A percentile compares a stretch with the other conserved stretches of the same genome.
These are phyloP conservation scores for Leccinum fuscescens DNA, from an alignment of 1,284 basidiomycete species.

Conservation along the genomic window DNA sequence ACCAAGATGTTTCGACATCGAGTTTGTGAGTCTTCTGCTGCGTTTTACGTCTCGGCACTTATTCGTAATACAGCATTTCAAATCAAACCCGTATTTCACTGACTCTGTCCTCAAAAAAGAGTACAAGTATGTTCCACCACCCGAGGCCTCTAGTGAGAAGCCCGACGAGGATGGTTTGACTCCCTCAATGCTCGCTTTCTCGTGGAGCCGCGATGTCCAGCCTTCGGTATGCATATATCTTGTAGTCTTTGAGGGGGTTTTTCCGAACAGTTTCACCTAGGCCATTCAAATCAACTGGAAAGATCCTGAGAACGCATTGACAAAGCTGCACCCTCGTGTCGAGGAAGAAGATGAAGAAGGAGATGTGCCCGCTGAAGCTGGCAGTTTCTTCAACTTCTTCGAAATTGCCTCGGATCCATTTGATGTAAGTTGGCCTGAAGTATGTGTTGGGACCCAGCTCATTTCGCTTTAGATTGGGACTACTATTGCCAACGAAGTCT, in stretches of 20 bases:
- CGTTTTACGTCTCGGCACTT: slow-evolving; percentile 2
- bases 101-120: slow-evolving; percentile 76
- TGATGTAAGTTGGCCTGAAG: slow-evolving; percentile 52
- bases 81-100: slow-evolving; percentile 77
- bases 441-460: slow-evolving; percentile 3
- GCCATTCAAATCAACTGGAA: slow-evolving; percentile 78
- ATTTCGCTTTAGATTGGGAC: slow-evolving; percentile 58
- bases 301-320: slow-evolving; percentile 70
- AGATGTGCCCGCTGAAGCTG: slow-evolving; percentile 60
- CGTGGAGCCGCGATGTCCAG: slow-evolving; percentile 71
- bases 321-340: slow-evolving; percentile 73
- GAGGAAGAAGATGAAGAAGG: slow-evolving; percentile 49
- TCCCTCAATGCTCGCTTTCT: slow-evolving; percentile 71
- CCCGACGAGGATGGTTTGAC: slow-evolving; percentile 73
- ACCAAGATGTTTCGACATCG: slow-evolving; percentile 70
- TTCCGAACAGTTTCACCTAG: slow-evolving; percentile 34
- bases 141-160: slow-evolving; percentile 51
- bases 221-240: slow-evolving; percentile 48
- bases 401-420: slow-evolving; percentile 62
- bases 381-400: slow-evolving; percentile 89
- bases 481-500: slow-evolving; percentile 71
- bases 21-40: slow-evolving; percentile 63
- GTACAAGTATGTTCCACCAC: slow-evolving; percentile 65
- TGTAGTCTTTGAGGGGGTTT: neutral
- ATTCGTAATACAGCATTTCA: slow-evolving; percentile 58